phyloP scores from a whole-genome alignment of 2,329 filamentous ascomycete species.

The Epichloe scottii region DNA sequence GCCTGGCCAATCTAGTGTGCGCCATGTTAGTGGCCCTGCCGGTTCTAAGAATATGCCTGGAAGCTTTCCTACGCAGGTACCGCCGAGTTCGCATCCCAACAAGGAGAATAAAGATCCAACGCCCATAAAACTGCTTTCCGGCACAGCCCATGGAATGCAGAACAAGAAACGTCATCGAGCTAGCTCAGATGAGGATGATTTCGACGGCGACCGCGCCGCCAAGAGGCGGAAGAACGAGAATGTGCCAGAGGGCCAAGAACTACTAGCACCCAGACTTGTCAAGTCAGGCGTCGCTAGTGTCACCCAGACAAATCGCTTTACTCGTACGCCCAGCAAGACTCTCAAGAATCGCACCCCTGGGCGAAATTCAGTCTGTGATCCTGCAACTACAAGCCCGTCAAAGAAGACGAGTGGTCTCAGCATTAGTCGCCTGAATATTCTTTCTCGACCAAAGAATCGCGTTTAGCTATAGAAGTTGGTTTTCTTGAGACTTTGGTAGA shows the following conservation, averaged over 20 bases:
- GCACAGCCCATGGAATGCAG: constrained; percentile 47
- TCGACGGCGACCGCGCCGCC: constrained; percentile 34
- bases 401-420: constrained; percentile 43
- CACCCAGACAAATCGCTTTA: constrained; percentile 23
- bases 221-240: constrained; percentile 46
- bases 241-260: constrained; percentile 37
- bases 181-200: constrained; percentile 42
- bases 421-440: constrained; percentile 47
- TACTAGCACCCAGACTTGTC: constrained; percentile 36
- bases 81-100: constrained; percentile 27
- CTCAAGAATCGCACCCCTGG: constrained; percentile 7
- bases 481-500: not conserved
- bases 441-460: constrained; percentile 46
- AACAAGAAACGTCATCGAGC: constrained; percentile 56
- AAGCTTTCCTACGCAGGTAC: constrained; percentile 32
- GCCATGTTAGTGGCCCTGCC: constrained; percentile 44
- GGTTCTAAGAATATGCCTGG: constrained; percentile 39
- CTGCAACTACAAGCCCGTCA: constrained; percentile 27
- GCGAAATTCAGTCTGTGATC: constrained; percentile 11
- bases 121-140: constrained; percentile 24
- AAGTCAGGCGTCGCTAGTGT: constrained; percentile 20
- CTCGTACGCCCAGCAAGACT: constrained; percentile 14
- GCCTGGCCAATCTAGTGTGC: constrained; percentile 47
- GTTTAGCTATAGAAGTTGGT: constrained; percentile 19
- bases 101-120: constrained; percentile 42